These are phyloP conservation scores for Candida sithepensis DNA, from an alignment of 805 yeast genomes.

Conservation along the genomic window DNA sequence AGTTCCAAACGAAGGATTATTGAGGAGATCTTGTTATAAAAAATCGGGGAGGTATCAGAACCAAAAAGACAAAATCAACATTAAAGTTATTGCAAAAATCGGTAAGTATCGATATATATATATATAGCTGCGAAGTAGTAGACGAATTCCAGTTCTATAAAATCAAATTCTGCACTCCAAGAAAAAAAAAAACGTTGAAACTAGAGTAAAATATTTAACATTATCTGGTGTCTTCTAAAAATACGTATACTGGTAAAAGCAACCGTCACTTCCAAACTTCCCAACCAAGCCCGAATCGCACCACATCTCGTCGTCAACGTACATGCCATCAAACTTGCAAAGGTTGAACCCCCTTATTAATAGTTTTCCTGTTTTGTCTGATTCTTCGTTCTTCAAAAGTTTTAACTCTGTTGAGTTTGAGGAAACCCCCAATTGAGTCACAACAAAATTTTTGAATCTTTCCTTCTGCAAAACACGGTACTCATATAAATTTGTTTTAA, in stretches of 20 bases:
- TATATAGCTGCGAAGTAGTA: too few species aligned
- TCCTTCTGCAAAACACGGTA: conserved; percentile 43
- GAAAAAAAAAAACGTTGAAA: too few species aligned
- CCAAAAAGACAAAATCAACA: too few species aligned
- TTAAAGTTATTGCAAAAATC: too few species aligned
- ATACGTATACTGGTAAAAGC: conserved; percentile 45
- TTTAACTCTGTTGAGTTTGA: conserved; percentile 61
- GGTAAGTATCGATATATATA: too few species aligned
- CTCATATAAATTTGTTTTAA: conserved; percentile 59
- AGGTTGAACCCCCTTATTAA: conserved; percentile 63
- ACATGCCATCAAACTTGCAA: conserved; percentile 38
- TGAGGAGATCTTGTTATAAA: too few species aligned
- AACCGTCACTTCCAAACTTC: conserved; percentile 68
- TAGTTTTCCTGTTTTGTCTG: conserved; percentile 45
- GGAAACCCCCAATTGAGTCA: conserved; percentile 50
- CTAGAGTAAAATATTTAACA: too few species aligned
- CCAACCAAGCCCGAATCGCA: conserved; percentile 48
- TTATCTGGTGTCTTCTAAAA: background rate
- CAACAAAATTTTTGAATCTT: conserved; percentile 9
- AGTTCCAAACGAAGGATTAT: too few species aligned
- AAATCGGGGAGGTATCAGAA: too few species aligned
- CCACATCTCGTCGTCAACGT: conserved; percentile 46
- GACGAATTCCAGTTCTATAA: too few species aligned
- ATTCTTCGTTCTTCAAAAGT: conserved; percentile 34
- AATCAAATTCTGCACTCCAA: too few species aligned